Evolutionary conservation across 352 stramenopile genomes (phyloP).

Genomic region (Hyaloperonospora arabidopsidis): DNA sequence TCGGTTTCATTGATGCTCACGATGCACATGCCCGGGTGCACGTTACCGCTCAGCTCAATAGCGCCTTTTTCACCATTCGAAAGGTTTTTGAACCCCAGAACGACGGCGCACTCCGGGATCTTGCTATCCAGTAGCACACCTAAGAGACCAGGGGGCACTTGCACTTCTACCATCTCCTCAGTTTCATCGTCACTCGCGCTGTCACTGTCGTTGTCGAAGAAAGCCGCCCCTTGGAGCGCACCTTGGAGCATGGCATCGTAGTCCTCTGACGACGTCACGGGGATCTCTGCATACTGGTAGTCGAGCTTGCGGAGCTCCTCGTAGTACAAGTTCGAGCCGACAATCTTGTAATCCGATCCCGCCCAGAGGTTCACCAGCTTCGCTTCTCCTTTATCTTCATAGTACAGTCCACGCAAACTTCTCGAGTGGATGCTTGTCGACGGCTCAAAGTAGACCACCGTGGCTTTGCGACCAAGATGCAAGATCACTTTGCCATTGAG

Average conservation of each 20-base stretch:
- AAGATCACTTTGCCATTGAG: constrained; percentile 69
- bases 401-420: constrained; percentile 70
- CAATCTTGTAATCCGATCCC: constrained; percentile 76
- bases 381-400: constrained; percentile 64
- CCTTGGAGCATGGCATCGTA: constrained; percentile 65
- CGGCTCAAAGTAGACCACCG: constrained; percentile 76
- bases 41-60: constrained; percentile 54
- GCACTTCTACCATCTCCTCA: constrained; percentile 66
- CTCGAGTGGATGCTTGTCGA: constrained; percentile 68
- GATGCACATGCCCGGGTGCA: constrained; percentile 78
- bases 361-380: constrained; percentile 79
- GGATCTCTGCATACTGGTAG: constrained; percentile 66
- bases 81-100: constrained; percentile 74
- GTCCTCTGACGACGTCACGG: constrained; percentile 28
- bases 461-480: constrained; percentile 60
- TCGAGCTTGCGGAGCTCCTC: constrained; percentile 64
- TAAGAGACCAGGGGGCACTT: constrained; percentile 60
- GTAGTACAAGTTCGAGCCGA: constrained; percentile 62
- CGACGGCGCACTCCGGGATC: constrained; percentile 70
- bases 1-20: constrained; percentile 84
- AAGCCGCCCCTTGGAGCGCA: constrained; percentile 60
- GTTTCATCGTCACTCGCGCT: constrained; percentile 74
- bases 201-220: constrained; percentile 79
- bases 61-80: constrained; percentile 48
- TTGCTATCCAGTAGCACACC: constrained; percentile 70